A percentile compares a stretch with the other conserved stretches of the same genome.
Evolutionary conservation across 768 basidiomycete genomes (phyloP).

Genomic region (Auricularia auricula-judae): DNA sequence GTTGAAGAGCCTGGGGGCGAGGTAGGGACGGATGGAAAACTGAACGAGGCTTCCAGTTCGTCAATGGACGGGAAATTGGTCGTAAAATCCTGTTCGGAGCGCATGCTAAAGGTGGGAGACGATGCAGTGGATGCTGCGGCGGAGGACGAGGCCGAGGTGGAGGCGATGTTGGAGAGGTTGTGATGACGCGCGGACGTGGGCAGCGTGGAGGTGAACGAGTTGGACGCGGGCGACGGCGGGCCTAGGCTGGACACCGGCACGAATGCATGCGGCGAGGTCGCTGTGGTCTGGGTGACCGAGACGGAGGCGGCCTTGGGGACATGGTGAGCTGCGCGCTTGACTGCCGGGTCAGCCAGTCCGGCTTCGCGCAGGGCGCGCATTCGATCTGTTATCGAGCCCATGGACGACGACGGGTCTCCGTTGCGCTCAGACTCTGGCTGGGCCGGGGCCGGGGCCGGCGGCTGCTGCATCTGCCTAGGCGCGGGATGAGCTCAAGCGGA

Average conservation of each 20-base stretch:
- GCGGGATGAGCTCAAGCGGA: not conserved
- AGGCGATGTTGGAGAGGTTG: slow-evolving; percentile 12
- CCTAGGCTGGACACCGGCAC: slow-evolving; percentile 63
- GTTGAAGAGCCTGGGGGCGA: not conserved
- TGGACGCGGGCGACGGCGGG: slow-evolving; percentile 65
- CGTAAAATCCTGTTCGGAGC: slow-evolving; percentile 38
- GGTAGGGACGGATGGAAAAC: slow-evolving; percentile 3
- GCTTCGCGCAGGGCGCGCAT: slow-evolving; percentile 62
- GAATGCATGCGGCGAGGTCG: slow-evolving; percentile 48
- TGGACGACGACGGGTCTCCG: not conserved
- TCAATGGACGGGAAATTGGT: slow-evolving; percentile 63
- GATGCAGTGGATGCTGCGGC: slow-evolving; percentile 2
- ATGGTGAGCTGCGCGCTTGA: slow-evolving; percentile 19
- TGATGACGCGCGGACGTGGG: slow-evolving; percentile 2
- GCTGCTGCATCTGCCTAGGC: not conserved
- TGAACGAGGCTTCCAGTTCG: slow-evolving; percentile 4
- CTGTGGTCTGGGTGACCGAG: slow-evolving; percentile 22
- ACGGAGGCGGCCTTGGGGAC: slow-evolving; percentile 23
- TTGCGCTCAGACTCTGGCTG: not conserved
- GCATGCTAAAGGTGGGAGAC: slow-evolving; percentile 1
- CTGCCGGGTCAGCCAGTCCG: slow-evolving; percentile 52
- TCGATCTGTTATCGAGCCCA: slow-evolving; percentile 67
- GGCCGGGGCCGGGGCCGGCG: not conserved
- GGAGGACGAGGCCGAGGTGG: slow-evolving; percentile 26
- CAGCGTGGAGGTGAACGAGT: slow-evolving; percentile 50